Base-by-base conservation (phyloP, 2,329 filamentous ascomycete genomes). In the Aureobasidium lini region DNA sequence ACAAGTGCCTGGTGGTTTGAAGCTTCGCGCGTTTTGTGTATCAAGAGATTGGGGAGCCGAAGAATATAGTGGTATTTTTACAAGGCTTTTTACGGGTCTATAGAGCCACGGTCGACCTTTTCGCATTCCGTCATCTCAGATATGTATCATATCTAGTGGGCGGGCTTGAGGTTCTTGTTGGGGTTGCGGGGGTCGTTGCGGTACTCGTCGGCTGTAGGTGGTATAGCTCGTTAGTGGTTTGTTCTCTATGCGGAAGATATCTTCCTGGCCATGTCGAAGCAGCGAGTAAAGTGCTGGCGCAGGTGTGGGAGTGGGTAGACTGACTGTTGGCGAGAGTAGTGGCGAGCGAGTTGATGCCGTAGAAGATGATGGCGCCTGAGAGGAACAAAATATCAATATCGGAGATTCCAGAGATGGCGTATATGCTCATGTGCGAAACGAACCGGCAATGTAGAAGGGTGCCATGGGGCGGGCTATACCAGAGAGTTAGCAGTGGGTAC, bases 181-280 rank as follows among this genome's bases (percentile, higher is more conserved):
- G 85, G 86, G 84, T 96, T 96, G 77, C 92, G 86, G 67, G 92
- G 90, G 79, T 97, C 93, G 82, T 96, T 95, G 86, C 92, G 95
- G 85, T 84, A 96, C 81, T 97, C 90, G 69, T 89, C 89, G 80
- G 85, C 93, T 97, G 69, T 40, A 9, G 9, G 28, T 49, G 16
- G 18, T 56, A 37, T 36, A 56, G 29, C 43, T 57, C 28, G 54
- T 57, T 43, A 48, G 42, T 23, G 16, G 32, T 31, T 32, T 39
- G 16, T 23, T 57, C 13, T 32, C 32, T 34, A 15, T 5, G 16
- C 28, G n/a, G 13, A 11, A 6, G 15, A 36, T 7, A 1, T 28
- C 6, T 42, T 46, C 6, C 16, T 16, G 15, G 57, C 18, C 16
- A 47, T 16, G 39, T 15, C 15, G 34, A 39, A 40, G 43, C 46